Evolutionary conservation across 192 early-diverging fungal genomes (phyloP).

Genomic region (Backusella australiensis): DNA sequence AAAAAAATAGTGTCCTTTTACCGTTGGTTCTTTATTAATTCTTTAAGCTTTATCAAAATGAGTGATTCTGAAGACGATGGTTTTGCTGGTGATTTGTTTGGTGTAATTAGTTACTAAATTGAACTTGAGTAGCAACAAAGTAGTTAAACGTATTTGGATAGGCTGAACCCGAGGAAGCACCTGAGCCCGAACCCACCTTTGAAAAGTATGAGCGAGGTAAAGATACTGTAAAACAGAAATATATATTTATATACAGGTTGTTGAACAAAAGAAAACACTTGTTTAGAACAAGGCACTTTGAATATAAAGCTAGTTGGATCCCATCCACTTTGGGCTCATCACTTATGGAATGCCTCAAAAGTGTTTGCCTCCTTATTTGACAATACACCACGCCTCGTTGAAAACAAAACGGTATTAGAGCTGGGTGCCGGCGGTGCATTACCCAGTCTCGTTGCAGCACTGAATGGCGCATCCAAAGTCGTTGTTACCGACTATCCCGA

Average conservation of each 20-base stretch:
- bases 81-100: constrained; percentile 36
- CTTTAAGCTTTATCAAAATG: neutral
- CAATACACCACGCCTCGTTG: constrained; percentile 53
- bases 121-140: neutral
- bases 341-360: constrained; percentile 90
- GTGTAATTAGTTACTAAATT: constrained; percentile 15
- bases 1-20: neutral
- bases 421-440: constrained; percentile 83
- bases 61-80: constrained; percentile 27
- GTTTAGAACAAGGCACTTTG: constrained; percentile 33
- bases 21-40: neutral
- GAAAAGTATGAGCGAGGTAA: constrained; percentile 49
- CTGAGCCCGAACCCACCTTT: constrained; percentile 53
- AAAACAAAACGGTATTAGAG: constrained; percentile 70
- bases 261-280: neutral
- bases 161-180: constrained; percentile 31
- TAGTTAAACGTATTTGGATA: neutral
- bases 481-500: constrained; percentile 82
- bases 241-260: neutral
- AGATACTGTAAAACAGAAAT: neutral
- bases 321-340: constrained; percentile 85
- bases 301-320: constrained; percentile 63
- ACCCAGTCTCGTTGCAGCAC: constrained; percentile 68
- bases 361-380: constrained; percentile 81
- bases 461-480: constrained; percentile 71